Evolutionary conservation across 2,329 filamentous ascomycete species (phyloP).

Genomic region (Mycosphaerella sp.): DNA sequence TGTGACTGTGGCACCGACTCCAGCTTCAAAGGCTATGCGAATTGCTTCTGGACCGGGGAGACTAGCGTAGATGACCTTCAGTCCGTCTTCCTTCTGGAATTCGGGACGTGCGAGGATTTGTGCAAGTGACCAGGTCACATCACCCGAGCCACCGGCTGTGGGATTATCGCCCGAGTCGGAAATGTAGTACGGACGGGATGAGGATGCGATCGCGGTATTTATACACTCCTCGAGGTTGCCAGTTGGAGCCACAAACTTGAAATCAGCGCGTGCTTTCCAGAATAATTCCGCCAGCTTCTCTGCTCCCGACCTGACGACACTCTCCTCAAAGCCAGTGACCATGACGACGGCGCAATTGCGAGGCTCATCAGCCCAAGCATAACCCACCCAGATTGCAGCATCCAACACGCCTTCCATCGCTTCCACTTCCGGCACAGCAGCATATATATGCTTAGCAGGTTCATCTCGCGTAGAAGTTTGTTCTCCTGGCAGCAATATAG

Average conservation of each 20-base stretch:
- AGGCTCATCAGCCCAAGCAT: conserved; percentile 22
- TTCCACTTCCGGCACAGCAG: conserved; percentile 15
- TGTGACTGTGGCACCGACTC: conserved; percentile 13
- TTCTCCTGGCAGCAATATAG: conserved; percentile 19
- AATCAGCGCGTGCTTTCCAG: conserved; percentile 18
- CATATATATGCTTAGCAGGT: conserved; percentile 19
- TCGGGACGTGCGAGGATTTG: conserved; percentile 12
- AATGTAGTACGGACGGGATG: conserved; percentile 18
- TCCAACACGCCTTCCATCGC: conserved; percentile 14
- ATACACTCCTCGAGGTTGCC: conserved; percentile 19
- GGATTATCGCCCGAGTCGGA: conserved; percentile 24
- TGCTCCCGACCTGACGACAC: conserved; percentile 10
- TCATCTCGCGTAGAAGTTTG: conserved; percentile 20
- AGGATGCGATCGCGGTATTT: conserved; percentile 9
- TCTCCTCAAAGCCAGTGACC: conserved; percentile 18
- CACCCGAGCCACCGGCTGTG: conserved; percentile 20
- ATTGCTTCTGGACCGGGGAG: conserved; percentile 18
- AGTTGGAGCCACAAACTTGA: conserved; percentile 20
- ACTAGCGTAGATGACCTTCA: conserved; percentile 20
- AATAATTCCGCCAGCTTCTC: conserved; percentile 18
- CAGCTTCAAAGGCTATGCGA: conserved; percentile 12
- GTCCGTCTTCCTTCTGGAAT: background rate
- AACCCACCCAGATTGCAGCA: conserved; percentile 21
- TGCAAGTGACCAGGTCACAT: conserved; percentile 19
- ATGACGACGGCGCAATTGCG: conserved; percentile 20